Evolutionary conservation across 805 yeast genomes (phyloP).

Genomic region (Zygosaccharomyces bailii): DNA sequence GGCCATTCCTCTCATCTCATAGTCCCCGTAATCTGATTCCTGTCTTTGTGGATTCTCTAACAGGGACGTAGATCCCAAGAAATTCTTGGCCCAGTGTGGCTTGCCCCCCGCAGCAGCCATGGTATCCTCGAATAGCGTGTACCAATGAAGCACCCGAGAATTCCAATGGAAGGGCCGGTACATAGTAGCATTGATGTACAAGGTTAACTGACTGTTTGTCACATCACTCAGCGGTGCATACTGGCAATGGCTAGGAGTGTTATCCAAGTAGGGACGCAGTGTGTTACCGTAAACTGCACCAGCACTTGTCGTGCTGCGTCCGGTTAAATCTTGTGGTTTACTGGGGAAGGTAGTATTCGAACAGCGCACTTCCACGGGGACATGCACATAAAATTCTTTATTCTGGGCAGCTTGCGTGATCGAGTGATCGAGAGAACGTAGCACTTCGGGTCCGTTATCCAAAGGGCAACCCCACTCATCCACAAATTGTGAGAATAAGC

Average conservation of each 20-base stretch:
- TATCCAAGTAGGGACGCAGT: constrained; percentile 76
- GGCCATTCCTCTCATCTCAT: constrained; percentile 78
- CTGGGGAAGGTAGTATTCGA: constrained; percentile 67
- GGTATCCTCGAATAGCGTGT: constrained; percentile 72
- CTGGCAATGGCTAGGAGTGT: constrained; percentile 59
- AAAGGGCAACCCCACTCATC: constrained; percentile 97
- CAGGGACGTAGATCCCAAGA: constrained; percentile 54
- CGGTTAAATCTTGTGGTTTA: constrained; percentile 45
- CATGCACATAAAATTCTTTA: constrained; percentile 79
- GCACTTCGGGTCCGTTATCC: constrained; percentile 67
- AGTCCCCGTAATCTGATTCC: constrained; percentile 47
- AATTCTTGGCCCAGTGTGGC: constrained; percentile 99
- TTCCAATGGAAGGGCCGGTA: constrained; percentile 85
- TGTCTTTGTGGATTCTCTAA: constrained; percentile 32
- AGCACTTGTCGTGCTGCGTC: constrained; percentile 49
- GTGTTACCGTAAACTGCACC: constrained; percentile 87
- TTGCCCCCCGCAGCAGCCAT: constrained; percentile 78
- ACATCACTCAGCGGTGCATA: constrained; percentile 47
- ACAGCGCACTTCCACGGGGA: constrained; percentile 92
- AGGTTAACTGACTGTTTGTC: constrained; percentile 71
- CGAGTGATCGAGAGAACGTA: constrained; percentile 58
- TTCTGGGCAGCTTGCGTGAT: constrained; percentile 56
- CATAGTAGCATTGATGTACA: constrained; percentile 91
- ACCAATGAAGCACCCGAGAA: constrained; percentile 79
- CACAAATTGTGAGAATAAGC: constrained; percentile 88